These are phyloP conservation scores for Plantago major DNA, from an alignment of 257 asterid species.

Conservation along the genomic window DNA sequence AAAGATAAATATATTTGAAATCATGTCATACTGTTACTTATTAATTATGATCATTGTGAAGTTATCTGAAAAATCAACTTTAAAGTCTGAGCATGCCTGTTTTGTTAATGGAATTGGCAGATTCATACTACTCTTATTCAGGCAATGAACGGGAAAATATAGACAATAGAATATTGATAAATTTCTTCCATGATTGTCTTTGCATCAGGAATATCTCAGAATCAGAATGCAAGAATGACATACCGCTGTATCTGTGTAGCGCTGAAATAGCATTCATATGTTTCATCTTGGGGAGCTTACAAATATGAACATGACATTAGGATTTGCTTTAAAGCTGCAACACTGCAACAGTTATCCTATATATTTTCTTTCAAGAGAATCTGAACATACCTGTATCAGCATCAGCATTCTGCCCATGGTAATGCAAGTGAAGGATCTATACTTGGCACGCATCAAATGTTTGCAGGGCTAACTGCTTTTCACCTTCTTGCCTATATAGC, in stretches of 20 bases:
- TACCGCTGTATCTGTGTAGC: constrained; percentile 80
- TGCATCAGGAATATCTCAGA: background rate
- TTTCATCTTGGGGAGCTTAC: constrained; percentile 65
- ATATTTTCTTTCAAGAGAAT: constrained; percentile 12
- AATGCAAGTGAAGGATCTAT: constrained; percentile 95
- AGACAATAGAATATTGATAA: background rate
- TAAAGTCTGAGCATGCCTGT: no score
- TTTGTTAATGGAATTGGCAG: background rate
- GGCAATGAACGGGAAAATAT: background rate
- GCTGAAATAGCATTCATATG: constrained; percentile 89
- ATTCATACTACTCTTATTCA: background rate
- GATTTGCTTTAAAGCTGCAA: constrained; percentile 12
- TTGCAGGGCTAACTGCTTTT: constrained; percentile 74
- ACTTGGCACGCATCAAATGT: constrained; percentile 96
- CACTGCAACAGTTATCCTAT: background rate
- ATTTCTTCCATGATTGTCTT: background rate
- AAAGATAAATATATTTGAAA: no score
- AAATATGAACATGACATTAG: constrained; percentile 20
- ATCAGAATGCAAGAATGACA: constrained; percentile 22
- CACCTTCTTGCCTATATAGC: constrained; percentile 74
- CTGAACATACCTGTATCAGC: constrained; percentile 55
- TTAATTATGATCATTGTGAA: no score
- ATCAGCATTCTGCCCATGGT: constrained; percentile 99
- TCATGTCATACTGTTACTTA: no score
- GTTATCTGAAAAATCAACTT: no score